Evolutionary conservation across 169 alveolate species (phyloP).

Genomic region (Theileria sp.): DNA sequence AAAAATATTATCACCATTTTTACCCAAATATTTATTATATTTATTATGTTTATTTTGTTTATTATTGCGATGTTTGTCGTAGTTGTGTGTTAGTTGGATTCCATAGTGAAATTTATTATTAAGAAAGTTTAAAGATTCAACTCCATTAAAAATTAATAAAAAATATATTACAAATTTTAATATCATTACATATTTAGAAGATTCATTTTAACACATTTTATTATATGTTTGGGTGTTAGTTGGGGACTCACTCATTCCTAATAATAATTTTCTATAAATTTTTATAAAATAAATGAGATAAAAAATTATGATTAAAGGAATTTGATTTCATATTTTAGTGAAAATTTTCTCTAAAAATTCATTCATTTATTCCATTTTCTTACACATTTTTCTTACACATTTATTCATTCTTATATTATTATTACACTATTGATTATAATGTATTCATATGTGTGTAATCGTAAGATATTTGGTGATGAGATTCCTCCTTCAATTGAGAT

Average conservation of each 20-base stretch:
- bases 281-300: too few species aligned
- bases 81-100: not conserved
- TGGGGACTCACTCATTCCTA: not conserved
- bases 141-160: not conserved
- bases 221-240: not conserved
- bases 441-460: constrained; percentile 22
- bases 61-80: not conserved
- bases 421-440: not conserved
- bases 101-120: not conserved
- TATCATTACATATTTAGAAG: not conserved
- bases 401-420: not conserved
- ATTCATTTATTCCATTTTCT: not conserved
- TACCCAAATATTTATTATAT: not conserved
- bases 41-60: not conserved
- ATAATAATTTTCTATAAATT: too few species aligned
- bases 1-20: not conserved
- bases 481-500: constrained; percentile 42
- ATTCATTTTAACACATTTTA: not conserved
- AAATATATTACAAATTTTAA: not conserved
- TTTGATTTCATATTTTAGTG: not conserved
- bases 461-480: constrained; percentile 35
- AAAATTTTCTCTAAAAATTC: not conserved
- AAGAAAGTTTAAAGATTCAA: not conserved
- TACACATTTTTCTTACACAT: constrained; percentile 6
- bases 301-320: not conserved